A percentile compares a stretch with the other conserved stretches of the same genome.
Conservation (phyloP, 1,284 basidiomycete genomes). For the Moesziomyces parantarcticus region DNA sequence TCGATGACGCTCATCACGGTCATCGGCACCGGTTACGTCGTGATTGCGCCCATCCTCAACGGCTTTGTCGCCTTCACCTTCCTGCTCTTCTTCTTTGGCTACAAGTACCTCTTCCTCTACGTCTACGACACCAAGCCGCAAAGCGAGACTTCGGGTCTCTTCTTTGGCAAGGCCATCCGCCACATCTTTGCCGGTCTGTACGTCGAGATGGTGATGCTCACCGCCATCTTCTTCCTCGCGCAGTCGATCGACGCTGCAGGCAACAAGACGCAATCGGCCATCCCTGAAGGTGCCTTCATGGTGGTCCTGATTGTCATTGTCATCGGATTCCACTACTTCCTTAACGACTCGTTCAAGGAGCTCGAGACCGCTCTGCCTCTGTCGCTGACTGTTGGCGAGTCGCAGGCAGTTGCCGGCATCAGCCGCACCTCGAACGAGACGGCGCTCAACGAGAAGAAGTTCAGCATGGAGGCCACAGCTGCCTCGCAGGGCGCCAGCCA, state of each 20-base stretch:
- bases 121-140: slow-evolving; percentile 77
- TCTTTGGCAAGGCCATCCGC: slow-evolving; percentile 93
- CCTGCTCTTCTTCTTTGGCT: slow-evolving; percentile 78
- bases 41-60: slow-evolving; percentile 94
- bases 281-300: slow-evolving; percentile 75
- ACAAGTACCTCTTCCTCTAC: slow-evolving; percentile 73
- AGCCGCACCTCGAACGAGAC: slow-evolving; percentile 42
- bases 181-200: slow-evolving; percentile 86
- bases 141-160: slow-evolving; percentile 88
- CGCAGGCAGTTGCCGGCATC: slow-evolving; percentile 17
- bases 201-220: slow-evolving; percentile 61
- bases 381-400: slow-evolving; percentile 39
- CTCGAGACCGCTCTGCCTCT: slow-evolving; percentile 58
- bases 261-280: slow-evolving; percentile 47
- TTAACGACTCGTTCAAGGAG: slow-evolving; percentile 64
- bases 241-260: slow-evolving; percentile 48
- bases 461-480: slow-evolving; percentile 15
- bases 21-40: slow-evolving; percentile 74
- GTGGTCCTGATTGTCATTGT: slow-evolving; percentile 83
- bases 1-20: slow-evolving; percentile 60
- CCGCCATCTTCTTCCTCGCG: slow-evolving; percentile 63
- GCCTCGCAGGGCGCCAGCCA: slow-evolving; percentile 18
- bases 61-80: slow-evolving; percentile 86
- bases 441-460: slow-evolving; percentile 51
- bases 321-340: slow-evolving; percentile 71